Base-by-base conservation (phyloP, 352 stramenopile species). In the Phytopythium vexans region DNA sequence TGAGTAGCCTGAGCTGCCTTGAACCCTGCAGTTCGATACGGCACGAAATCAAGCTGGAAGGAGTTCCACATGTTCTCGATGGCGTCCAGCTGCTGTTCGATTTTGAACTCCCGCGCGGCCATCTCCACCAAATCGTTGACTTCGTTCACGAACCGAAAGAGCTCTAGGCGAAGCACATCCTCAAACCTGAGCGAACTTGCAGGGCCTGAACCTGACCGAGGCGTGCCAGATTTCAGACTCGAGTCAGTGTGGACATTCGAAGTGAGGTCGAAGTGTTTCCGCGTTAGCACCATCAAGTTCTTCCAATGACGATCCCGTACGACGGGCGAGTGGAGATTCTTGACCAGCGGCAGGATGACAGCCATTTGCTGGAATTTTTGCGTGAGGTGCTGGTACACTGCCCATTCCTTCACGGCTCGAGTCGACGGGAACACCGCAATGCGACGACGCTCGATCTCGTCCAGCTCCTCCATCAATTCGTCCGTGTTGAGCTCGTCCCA, bases 51-150 rank as follows among this genome's bases (percentile, higher is more conserved):
- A 27, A 98, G 89, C 49, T 89, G 77, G 46, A 98, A 92, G n/a
- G 76, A 68, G 44, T 70, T 78, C 95, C 94, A 98, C 3, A 86
- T 74, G 3, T 58, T 78, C 66, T 97, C 90, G 49, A 98, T 98
- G 12, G 95, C 73, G 3, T 70, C 75, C n/a, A 98, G 70, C 47
- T 98, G 95, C 57, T 97, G 96, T 58, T 98, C 95, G 54, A 98
- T 98, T 70, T 98, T 98, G 52, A 97, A 95, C 51, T 98, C 95
- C n/a, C 97, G 96, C 12, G 78, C 89, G 47, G 94, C 95, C 54
- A 97, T 96, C 64, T 98, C 94, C 2, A 98, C 89, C 16, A 98
- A 78, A 45, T 98, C 94, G 56, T 95, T 92, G 37, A 98, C 92
- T 59, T 97, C 89, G 48, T 95, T 95, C 16, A 97, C 92, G 53